A percentile compares a stretch with the other conserved stretches of the same genome.
phyloP scores from a whole-genome alignment of 2,329 filamentous ascomycete species.

The Furcasterigmium furcatum region DNA sequence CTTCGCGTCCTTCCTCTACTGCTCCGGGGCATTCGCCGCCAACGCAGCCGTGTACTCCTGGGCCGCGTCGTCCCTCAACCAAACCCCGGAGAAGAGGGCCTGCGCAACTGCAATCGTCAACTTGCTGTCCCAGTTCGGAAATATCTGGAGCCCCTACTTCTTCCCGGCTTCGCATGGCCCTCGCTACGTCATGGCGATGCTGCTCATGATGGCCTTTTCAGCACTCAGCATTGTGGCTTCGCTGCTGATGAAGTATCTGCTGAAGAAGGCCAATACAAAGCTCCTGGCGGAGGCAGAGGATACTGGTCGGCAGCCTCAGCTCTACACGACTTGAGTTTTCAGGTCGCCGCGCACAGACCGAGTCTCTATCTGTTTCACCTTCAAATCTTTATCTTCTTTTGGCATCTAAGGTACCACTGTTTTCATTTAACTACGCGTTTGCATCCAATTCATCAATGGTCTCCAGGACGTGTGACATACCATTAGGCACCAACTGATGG shows the following conservation, averaged over 20 bases:
- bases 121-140: conserved; percentile 29
- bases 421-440: too few species aligned
- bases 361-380: too few species aligned
- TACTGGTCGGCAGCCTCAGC: not conserved
- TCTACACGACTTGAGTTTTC: not conserved
- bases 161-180: conserved; percentile 23
- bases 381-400: too few species aligned
- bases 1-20: conserved; percentile 38
- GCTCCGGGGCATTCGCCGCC: conserved; percentile 24
- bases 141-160: conserved; percentile 34
- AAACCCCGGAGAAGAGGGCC: conserved; percentile 33
- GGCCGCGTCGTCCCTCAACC: conserved; percentile 24
- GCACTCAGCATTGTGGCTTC: not conserved
- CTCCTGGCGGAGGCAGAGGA: not conserved
- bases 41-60: conserved; percentile 29
- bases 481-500: too few species aligned
- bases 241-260: not conserved
- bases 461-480: too few species aligned
- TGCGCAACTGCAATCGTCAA: conserved; percentile 28
- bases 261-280: not conserved
- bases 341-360: too few species aligned
- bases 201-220: conserved; percentile 13
- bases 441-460: too few species aligned
- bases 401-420: too few species aligned
- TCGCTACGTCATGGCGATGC: conserved; percentile 21